Conservation (phyloP, 495 filamentous ascomycete species). For the Annulohypoxylon maeteangense region DNA sequence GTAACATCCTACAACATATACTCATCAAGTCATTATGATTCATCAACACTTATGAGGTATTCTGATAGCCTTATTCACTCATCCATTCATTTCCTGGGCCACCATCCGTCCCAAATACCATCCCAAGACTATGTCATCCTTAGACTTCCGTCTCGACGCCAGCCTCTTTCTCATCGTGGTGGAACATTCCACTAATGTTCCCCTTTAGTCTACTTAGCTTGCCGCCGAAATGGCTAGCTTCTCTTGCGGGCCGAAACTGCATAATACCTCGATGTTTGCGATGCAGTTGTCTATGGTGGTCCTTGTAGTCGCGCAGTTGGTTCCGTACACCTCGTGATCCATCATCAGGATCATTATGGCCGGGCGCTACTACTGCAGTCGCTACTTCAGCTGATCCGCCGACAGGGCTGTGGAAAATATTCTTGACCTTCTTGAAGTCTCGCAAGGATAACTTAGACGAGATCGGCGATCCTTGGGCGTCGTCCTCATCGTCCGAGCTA, state of each 20-base stretch:
- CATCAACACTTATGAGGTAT: neutral
- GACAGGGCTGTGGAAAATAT: constrained; percentile 51
- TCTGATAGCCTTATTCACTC: neutral
- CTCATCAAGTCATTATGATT: neutral
- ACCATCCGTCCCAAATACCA: neutral
- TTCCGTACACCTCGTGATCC: constrained; percentile 54
- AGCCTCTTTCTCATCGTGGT: constrained; percentile 66
- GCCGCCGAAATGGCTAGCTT: constrained; percentile 68
- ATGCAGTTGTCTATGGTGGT: constrained; percentile 68
- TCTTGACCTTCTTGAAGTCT: constrained; percentile 45
- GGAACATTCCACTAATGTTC: constrained; percentile 63
- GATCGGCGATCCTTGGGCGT: constrained; percentile 47
- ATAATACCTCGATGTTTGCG: constrained; percentile 72
- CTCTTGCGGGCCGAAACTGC: constrained; percentile 74
- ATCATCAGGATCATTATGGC: constrained; percentile 46
- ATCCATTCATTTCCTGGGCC: neutral
- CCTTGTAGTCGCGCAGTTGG: constrained; percentile 63
- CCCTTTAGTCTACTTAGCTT: constrained; percentile 64
- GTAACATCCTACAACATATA: neutral
- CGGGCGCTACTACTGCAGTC: constrained; percentile 42
- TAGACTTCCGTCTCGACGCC: constrained; percentile 71
- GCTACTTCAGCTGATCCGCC: constrained; percentile 37
- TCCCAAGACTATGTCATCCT: neutral
- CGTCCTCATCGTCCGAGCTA: constrained; percentile 42
- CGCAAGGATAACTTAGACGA: constrained; percentile 43